Conservation (phyloP, 805 yeast species). For the Wickerhamomyces rabaulensis region DNA sequence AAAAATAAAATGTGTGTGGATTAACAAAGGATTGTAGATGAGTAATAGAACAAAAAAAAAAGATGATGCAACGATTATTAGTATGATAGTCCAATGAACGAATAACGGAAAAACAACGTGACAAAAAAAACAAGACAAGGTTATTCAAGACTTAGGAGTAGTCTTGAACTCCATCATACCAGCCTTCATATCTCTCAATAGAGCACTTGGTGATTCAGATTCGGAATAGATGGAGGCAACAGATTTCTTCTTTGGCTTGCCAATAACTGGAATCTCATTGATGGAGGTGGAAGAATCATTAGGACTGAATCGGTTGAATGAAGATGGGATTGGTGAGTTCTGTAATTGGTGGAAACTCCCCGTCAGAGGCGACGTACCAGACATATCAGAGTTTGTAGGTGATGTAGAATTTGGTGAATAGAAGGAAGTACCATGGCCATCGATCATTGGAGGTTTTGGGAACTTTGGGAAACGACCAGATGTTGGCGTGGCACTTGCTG, state of each 20-base stretch:
- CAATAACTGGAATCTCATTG: background rate
- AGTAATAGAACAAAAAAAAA: background rate
- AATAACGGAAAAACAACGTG: no score
- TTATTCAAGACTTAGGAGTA: background rate
- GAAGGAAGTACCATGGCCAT: constrained; percentile 9
- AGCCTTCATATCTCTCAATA: constrained; percentile 12
- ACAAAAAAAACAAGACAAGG: no score
- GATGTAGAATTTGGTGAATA: constrained; percentile 20
- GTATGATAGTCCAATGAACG: no score
- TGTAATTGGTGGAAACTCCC: constrained; percentile 1
- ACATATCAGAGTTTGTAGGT: constrained; percentile 21
- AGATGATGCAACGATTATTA: no score
- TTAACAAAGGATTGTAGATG: background rate
- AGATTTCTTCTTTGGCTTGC: background rate
- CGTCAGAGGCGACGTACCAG: constrained; percentile 19
- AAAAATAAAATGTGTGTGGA: no score
- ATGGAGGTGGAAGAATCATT: constrained; percentile 5
- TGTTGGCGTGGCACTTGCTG: constrained; percentile 16
- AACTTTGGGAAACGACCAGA: constrained; percentile 14
- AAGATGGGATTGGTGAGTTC: constrained; percentile 14
- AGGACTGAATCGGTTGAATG: constrained; percentile 13
- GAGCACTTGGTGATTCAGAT: constrained; percentile 3
- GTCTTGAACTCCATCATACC: constrained; percentile 16
- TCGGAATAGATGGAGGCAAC: background rate
- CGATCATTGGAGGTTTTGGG: constrained; percentile 21